Percentiles rank a stretch among this genome's conserved stretches.
Evolutionary conservation across 2,329 filamentous ascomycete species (phyloP).

Genomic region (Venturia aucupariae): DNA sequence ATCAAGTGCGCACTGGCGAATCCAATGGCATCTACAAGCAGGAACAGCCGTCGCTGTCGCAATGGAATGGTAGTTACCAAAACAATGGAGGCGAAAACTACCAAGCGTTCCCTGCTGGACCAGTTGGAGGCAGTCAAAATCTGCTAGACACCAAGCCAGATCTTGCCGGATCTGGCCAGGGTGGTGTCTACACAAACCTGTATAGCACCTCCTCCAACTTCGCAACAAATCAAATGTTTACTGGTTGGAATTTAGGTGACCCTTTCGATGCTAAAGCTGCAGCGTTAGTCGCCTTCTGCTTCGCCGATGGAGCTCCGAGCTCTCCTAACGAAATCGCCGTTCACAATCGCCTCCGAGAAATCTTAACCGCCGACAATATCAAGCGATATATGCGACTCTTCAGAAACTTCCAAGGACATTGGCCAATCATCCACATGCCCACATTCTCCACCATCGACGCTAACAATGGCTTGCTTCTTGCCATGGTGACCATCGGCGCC

Average conservation of each 20-base stretch:
- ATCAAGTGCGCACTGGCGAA: neutral
- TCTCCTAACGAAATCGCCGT: constrained; percentile 33
- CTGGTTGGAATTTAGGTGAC: constrained; percentile 37
- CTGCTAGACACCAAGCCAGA: constrained; percentile 3
- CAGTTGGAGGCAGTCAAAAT: neutral
- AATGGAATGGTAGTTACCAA: constrained; percentile 1
- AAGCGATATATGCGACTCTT: constrained; percentile 63
- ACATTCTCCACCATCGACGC: constrained; percentile 59
- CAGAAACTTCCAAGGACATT: constrained; percentile 64
- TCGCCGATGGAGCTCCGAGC: constrained; percentile 32
- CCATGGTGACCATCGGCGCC: constrained; percentile 64
- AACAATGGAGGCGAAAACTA: neutral
- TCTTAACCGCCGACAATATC: constrained; percentile 58
- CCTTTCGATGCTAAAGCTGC: constrained; percentile 38
- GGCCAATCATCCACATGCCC: constrained; percentile 61
- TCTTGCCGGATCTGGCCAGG: constrained; percentile 4
- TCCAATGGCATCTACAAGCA: constrained; percentile 7
- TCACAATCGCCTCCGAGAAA: constrained; percentile 44
- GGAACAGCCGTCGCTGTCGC: neutral
- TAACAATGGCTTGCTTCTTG: constrained; percentile 57
- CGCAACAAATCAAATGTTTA: constrained; percentile 15
- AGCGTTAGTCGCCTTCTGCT: constrained; percentile 41
- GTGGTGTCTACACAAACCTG: constrained; percentile 1
- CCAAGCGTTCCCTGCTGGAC: neutral
- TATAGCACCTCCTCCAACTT: constrained; percentile 12